These are phyloP conservation scores for Kappamyces sp. DNA, from an alignment of 192 early-diverging fungal genomes.

Conservation along the genomic window DNA sequence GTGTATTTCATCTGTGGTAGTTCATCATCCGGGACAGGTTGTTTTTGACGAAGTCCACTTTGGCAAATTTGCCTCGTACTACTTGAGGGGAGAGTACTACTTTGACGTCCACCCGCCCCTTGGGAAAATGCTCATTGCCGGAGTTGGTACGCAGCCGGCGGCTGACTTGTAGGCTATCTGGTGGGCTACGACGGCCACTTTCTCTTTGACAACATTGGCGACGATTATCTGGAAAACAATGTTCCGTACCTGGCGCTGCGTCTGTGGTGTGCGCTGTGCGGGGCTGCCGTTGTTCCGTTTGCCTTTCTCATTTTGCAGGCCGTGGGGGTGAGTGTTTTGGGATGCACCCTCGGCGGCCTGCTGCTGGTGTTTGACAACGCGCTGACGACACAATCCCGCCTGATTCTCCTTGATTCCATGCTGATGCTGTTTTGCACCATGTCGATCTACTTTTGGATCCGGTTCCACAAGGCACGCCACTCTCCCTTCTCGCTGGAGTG, in stretches of 20 bases:
- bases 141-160: constrained; percentile 22
- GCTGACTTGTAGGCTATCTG: constrained; percentile 48
- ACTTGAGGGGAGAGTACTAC: constrained; percentile 80
- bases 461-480: constrained; percentile 70
- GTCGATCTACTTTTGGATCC: constrained; percentile 80
- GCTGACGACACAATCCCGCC: constrained; percentile 79
- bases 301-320: constrained; percentile 82
- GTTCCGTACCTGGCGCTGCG: constrained; percentile 88
- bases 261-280: constrained; percentile 69
- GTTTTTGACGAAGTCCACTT: constrained; percentile 98
- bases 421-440: constrained; percentile 85
- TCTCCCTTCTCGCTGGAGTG: constrained; percentile 67
- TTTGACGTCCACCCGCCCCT: constrained; percentile 98
- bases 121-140: constrained; percentile 86
- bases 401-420: constrained; percentile 93
- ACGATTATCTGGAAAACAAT: constrained; percentile 78
- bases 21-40: constrained; percentile 17
- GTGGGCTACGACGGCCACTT: constrained; percentile 95
- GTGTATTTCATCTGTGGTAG: too few species aligned
- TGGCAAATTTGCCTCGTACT: constrained; percentile 96
- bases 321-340: constrained; percentile 72
- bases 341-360: constrained; percentile 65
- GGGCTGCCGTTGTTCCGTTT: constrained; percentile 68
- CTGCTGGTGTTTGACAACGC: constrained; percentile 89
- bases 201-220: constrained; percentile 90